Base-by-base conservation (phyloP, 495 filamentous ascomycete genomes). In the Penicillium mononematosum region DNA sequence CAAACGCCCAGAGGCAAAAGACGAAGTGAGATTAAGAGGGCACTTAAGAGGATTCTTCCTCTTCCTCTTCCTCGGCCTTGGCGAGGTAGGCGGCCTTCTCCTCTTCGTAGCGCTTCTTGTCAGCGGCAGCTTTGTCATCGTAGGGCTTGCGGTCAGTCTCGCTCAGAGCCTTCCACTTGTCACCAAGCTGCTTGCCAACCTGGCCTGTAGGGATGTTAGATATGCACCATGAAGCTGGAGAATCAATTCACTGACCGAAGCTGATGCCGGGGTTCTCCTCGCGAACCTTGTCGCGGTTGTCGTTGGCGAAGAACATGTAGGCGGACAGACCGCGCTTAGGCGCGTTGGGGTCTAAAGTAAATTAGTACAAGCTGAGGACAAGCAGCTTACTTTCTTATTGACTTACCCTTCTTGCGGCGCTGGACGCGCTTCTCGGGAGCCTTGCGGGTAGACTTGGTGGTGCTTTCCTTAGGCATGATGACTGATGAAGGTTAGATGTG, bases 271-370 rank as follows among this genome's bases (percentile, higher is more conserved):
- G 93, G 82, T 99, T 98, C 76, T 99, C 94, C 70, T 95, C 90
- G 68, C 93, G 89, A 64, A 99, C 94, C 73, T 94, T 96, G 64
- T 98, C 94, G 64, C 94, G 92, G 75, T 96, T 89, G 73, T 98
- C 95, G 67, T 98, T 98, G 83, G 94, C 94, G 72, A 99, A 99
- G 85, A 98, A 99, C 94, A 99, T 99, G 85, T 99, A 99, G 50
- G 95, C 94, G 20, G 94, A 99, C 47, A 99, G 89, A 78, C 92
- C 95, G 77, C 94, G 90, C 89, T 98, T 99, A 70, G 94, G 94
- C 46, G 92, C 92, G 73, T 98, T 97, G 77, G 94, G 94, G 75
- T 98, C 94, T 98, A 61, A n/a, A 17, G 45, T 16, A 19, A 31
- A 20, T 31, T 19, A 53, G 61, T 66, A 41, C 56, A 59, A 0